Base-by-base conservation (phyloP, 2,329 filamentous ascomycete species). In the Fusarium sp. region DNA sequence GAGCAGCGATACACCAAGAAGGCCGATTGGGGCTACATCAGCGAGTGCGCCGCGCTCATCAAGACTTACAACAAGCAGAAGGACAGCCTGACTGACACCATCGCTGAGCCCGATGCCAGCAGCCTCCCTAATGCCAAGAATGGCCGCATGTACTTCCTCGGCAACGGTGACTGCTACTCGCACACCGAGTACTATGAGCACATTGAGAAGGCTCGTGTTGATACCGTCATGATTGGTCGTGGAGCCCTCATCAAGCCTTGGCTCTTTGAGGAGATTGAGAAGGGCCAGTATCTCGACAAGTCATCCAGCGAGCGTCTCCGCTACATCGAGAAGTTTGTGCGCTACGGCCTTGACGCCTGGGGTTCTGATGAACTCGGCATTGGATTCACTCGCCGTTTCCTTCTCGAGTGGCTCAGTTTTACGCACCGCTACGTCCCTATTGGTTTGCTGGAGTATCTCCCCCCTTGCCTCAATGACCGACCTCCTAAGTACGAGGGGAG, bases 171-270 rank as follows among this genome's bases (percentile, higher is more conserved):
- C 84, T 96, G 95, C 83, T 98, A 94, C 85, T 98, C 95, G 9
- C 95, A 98, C 82, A 85, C 91, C 38, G 95, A 98, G 81, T 98
- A 98, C 85, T 91, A 91, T 72, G 85, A 91, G 65, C 91, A 96
- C 79, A 86, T 98, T 44, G 87, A 92, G 54, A 89, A 96, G 67
- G 89, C 94, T 41, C 90, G 90, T 52, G 95, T 98, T 51, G 96
- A 98, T 84, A 91, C 91, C n/a, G 93, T 98, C 80, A 98, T 99
- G 96, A 91, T 98, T 70, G 96, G 92, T n/a, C 93, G 96, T 69
- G 96, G 96, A 64, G 96, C 96, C 15, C 89, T 99, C 66, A 94
- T 98, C 84, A 99, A 99, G 85, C 96, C 96, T 2, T 99, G 96
- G 96, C 87, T 99, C 72, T 99, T 98, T 80, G 96, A 99, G 83